A percentile compares a stretch with the other conserved stretches of the same genome.
Evolutionary conservation across 192 early-diverging fungal species (phyloP).

Genomic region (Entrophospora sp.): DNA sequence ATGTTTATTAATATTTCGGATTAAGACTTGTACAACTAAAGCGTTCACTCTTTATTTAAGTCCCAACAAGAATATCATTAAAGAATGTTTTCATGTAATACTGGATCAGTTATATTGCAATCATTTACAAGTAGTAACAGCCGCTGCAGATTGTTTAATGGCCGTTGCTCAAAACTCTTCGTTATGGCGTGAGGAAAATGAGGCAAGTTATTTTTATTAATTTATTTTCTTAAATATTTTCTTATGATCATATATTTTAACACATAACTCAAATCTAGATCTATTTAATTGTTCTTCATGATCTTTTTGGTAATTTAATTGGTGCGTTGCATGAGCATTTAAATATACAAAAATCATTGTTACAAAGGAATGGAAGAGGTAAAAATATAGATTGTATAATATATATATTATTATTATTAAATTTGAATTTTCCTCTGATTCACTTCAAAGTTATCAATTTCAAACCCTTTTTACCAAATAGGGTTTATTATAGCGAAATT

Average conservation of each 20-base stretch:
- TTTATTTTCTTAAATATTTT: neutral
- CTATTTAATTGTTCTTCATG: constrained; percentile 39
- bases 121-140: constrained; percentile 49
- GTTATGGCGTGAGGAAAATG: constrained; percentile 46
- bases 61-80: constrained; percentile 27
- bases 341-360: constrained; percentile 37
- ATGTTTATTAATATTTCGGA: too few relatives aligned
- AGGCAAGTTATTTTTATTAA: constrained; percentile 25
- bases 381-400: neutral
- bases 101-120: constrained; percentile 58
- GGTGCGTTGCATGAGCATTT: constrained; percentile 62
- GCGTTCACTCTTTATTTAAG: neutral
- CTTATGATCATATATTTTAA: neutral
- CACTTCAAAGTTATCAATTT: too few relatives aligned
- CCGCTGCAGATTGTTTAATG: constrained; percentile 55
- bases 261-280: neutral
- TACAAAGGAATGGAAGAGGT: constrained; percentile 31
- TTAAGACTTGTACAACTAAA: neutral
- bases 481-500: constrained; percentile 54
- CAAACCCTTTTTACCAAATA: constrained; percentile 11
- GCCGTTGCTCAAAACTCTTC: constrained; percentile 50
- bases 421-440: too few relatives aligned
- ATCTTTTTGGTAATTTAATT: constrained; percentile 56
- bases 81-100: constrained; percentile 54
- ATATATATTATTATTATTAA: too few relatives aligned